Conservation (phyloP, 768 basidiomycete species). For the Boletus rex-veris region DNA sequence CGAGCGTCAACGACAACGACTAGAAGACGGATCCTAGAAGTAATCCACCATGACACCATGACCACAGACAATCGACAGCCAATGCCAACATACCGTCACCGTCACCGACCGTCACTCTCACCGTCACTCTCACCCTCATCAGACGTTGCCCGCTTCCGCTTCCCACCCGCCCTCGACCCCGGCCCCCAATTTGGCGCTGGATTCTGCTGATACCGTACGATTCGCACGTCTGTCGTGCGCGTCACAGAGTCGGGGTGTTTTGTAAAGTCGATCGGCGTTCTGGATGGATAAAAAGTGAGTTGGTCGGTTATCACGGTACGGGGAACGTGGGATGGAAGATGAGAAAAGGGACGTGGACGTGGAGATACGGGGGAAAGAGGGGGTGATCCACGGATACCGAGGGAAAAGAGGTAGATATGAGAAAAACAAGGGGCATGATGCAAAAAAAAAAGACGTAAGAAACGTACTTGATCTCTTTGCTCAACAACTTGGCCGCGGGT, state of each 20-base stretch:
- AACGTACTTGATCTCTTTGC: constrained; percentile 63
- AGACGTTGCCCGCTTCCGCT: constrained; percentile 30
- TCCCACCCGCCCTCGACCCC: constrained; percentile 53
- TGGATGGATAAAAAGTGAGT: background rate
- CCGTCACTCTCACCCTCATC: constrained; percentile 5
- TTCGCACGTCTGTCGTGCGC: constrained; percentile 60
- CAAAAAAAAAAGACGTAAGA: background rate
- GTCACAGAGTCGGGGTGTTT: constrained; percentile 65
- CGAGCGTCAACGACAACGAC: too few relatives aligned
- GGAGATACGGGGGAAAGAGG: too few relatives aligned
- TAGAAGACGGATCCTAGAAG: too few relatives aligned
- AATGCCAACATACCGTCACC: background rate
- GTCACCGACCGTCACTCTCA: background rate
- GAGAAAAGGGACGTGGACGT: too few relatives aligned
- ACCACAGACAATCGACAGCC: too few relatives aligned
- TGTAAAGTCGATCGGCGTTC: constrained; percentile 68
- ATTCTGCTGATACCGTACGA: constrained; percentile 89
- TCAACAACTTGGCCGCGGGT: constrained; percentile 66
- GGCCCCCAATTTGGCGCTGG: constrained; percentile 95
- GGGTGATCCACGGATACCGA: too few relatives aligned
- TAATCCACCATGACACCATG: too few relatives aligned
- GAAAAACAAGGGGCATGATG: background rate
- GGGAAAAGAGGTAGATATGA: background rate
- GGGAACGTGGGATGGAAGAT: too few relatives aligned
- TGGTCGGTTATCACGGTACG: too few relatives aligned